Evolutionary conservation across 805 yeast species (phyloP).

Genomic region (Ogataea salicorniae): DNA sequence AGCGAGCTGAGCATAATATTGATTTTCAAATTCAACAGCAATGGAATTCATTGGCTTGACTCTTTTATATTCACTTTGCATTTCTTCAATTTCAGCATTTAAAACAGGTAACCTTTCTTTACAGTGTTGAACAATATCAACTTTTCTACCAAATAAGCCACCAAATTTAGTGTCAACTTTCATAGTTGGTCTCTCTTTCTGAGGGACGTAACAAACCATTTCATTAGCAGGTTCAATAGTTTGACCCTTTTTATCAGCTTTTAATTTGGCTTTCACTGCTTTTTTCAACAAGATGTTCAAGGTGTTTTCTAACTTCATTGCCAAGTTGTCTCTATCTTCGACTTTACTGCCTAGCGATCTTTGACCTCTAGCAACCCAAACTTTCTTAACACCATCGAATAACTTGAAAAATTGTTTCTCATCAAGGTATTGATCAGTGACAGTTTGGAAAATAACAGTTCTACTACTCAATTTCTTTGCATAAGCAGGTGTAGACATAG

Average conservation of each 20-base stretch:
- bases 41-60: constrained; percentile 69
- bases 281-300: constrained; percentile 50
- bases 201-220: constrained; percentile 54
- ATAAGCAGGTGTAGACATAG: constrained; percentile 74
- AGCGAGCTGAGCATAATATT: constrained; percentile 71
- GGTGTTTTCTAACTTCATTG: constrained; percentile 60
- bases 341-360: constrained; percentile 51
- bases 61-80: constrained; percentile 47
- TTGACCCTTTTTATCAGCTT: constrained; percentile 63
- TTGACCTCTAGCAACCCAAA: constrained; percentile 72
- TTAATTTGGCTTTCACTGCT: constrained; percentile 59
- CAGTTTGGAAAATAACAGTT: constrained; percentile 78
- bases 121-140: constrained; percentile 57
- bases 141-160: constrained; percentile 46
- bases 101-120: constrained; percentile 51
- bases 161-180: constrained; percentile 25
- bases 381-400: constrained; percentile 76
- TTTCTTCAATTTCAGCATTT: constrained; percentile 48
- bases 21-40: constrained; percentile 73
- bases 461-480: constrained; percentile 71
- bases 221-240: constrained; percentile 41
- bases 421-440: constrained; percentile 67
- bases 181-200: constrained; percentile 61
- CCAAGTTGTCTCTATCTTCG: constrained; percentile 53
- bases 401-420: constrained; percentile 68